Base-by-base conservation (phyloP, 345 rosid species). In the Hirschfeldia incana region DNA sequence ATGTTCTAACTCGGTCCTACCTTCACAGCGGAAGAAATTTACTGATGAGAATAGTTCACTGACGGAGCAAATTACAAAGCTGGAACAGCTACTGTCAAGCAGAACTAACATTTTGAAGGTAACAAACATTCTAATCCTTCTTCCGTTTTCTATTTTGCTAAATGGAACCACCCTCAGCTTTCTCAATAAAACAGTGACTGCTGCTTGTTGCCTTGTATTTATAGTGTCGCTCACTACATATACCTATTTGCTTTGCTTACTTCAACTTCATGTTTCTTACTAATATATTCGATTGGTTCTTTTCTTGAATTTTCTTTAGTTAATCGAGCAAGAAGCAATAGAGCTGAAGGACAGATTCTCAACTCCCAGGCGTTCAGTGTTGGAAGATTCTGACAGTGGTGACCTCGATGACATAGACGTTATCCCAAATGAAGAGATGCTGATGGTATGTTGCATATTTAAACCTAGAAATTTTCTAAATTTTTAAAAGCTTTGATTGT, bases 351-450 rank as follows among this genome's bases (percentile, higher is more conserved):
- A 84, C 84, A 91, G 81, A 82, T 94, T 90, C 75, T 76, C 85
- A 37, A 87, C 70, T 82, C 91, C 97, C 70, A 88, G 98, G 73
- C 93, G 92, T 72, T 94, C 98, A 30, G 65, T 66, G 73, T 70
- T 94, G 83, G 97, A 92, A 81, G 97, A 92, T 46, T 86, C 92
- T 49, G 97, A 92, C 75, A 75, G 89, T 72, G 97, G 97, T 66
- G 94, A 89, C 83, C 86, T 92, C 77, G 95, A 90, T 69, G 98
- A 94, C 64, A 91, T 92, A 71, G 98, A 94, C 81, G 85, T 90
- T 77, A 88, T 94, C 84, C 98, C 98, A 70, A 94, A 94, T 80
- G 98, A 94, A 66, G 98, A 94, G 87, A 89, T 92, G 87, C 80
- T 94, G 33, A 83, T 94, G 94, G 98, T 89, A 78, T 79, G 80